Conservation (phyloP, 2,329 filamentous ascomycete species). For the Fusarium globosum region DNA sequence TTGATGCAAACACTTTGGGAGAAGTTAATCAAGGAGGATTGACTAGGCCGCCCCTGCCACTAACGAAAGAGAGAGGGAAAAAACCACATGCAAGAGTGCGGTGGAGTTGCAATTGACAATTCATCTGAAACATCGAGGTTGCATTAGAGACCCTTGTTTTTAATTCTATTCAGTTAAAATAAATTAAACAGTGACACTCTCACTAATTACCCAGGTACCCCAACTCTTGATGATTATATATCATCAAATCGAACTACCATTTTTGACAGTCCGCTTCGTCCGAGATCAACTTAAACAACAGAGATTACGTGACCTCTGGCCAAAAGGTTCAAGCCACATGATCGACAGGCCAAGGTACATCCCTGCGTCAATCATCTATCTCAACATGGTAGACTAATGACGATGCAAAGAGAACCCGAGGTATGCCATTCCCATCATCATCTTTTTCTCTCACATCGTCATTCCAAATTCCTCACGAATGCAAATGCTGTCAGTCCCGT, state of each 20-base stretch:
- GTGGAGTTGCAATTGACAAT: slow-evolving; percentile 13
- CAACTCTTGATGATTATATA: background rate
- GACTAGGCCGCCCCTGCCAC: slow-evolving; percentile 9
- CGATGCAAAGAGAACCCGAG: background rate
- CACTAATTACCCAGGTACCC: background rate
- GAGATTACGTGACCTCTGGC: background rate
- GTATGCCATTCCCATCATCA: background rate
- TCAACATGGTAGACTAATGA: background rate
- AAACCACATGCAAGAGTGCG: background rate
- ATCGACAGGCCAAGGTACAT: slow-evolving; percentile 15
- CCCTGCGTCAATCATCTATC: slow-evolving; percentile 20
- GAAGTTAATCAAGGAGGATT: background rate
- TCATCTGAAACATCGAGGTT: slow-evolving; percentile 27
- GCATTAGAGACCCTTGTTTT: slow-evolving; percentile 17
- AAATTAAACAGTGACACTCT: background rate
- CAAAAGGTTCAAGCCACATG: slow-evolving; percentile 11
- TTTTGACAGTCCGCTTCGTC: background rate
- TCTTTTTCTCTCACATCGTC: background rate
- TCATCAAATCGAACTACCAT: background rate
- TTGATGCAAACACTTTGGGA: slow-evolving; percentile 10
- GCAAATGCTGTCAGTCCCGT: background rate
- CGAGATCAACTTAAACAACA: background rate
- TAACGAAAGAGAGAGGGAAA: background rate
- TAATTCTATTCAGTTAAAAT: background rate
- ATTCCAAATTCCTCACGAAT: background rate